Base-by-base conservation (phyloP, 306 rosid species). In the Pueraria montana region DNA sequence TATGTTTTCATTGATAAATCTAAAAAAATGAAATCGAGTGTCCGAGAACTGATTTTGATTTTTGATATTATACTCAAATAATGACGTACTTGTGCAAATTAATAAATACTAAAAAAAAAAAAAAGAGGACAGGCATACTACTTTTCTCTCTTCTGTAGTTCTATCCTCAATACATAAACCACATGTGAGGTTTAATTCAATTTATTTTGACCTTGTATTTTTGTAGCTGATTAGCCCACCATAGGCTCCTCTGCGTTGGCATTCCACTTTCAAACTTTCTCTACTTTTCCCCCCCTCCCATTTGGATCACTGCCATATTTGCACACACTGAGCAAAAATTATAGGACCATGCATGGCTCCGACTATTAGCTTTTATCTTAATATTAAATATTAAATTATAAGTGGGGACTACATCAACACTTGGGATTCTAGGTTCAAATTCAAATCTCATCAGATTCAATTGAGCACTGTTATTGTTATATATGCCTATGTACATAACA, bases 161-260 rank as follows among this genome's bases (percentile, higher is more conserved):
- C 1, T 0, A 18, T 34, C 49, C 7, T 20, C 6, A 36, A 26
- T 61, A 5, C 12, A 76, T 38, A 2, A 43, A 12, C 42, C 59
- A 21, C 52, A 46, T 11, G 38, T 72, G 55, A 45, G 79, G 30
- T 80, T 71, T 20, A 59, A 13, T 59, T 61, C 18, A 30, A 30
- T 45, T 59, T 2, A 21, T 34, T 45, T 26, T 58, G 84, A 42
- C 69, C 27, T 40, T 79, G 45, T 38, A 53, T 34, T 26, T 67
- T 27, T 77, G 43, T 66, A 53, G 32, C 27, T 32, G 48, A 48
- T n/a, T n/a, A n/a, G 34, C 74, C 42, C 86, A 34, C 45, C 56
- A 48, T 32, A 21, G 79, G 67, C 58, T 83, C 49, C 74, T 59
- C 17, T 70, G 79, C 24, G 67, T 23, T 59, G 45, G 49, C 81